Evolutionary conservation across 2,329 filamentous ascomycete genomes (phyloP).

Genomic region (Fusarium armeniacum): DNA sequence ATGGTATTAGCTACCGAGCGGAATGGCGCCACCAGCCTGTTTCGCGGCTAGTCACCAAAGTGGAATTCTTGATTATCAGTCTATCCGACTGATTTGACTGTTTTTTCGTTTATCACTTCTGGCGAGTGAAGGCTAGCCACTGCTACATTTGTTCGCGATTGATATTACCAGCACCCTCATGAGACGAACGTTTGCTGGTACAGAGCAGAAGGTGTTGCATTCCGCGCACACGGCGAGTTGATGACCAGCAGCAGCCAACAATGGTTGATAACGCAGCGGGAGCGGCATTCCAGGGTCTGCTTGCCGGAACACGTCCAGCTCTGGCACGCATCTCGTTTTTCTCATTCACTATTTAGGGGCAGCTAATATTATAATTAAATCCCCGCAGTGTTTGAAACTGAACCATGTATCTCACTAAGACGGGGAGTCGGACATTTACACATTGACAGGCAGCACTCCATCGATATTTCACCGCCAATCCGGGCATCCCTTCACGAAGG

Average conservation of each 20-base stretch:
- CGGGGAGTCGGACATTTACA: conserved; percentile 14
- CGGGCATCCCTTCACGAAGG: conserved; percentile 11
- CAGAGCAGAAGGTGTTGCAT: not conserved
- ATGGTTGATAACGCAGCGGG: conserved; percentile 11
- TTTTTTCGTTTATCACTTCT: conserved; percentile 12
- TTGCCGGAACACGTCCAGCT: conserved; percentile 18
- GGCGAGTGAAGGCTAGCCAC: conserved; percentile 10
- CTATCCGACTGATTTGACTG: conserved; percentile 7
- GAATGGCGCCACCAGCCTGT: conserved; percentile 43
- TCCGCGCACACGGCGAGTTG: not conserved
- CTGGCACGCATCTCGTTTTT: conserved; percentile 30
- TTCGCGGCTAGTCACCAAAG: conserved; percentile 24
- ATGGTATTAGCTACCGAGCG: conserved; percentile 29
- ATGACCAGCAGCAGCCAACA: conserved; percentile 1
- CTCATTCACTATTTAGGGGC: conserved; percentile 18
- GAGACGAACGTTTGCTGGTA: not conserved
- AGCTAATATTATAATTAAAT: conserved; percentile 26
- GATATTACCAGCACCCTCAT: not conserved
- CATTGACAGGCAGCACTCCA: conserved; percentile 7
- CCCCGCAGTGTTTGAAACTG: conserved; percentile 41
- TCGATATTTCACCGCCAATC: conserved; percentile 22
- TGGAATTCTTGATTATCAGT: conserved; percentile 16
- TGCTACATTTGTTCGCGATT: not conserved
- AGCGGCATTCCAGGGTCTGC: conserved; percentile 20
- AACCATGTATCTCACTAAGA: conserved; percentile 28